Evolutionary conservation across 2,329 filamentous ascomycete species (phyloP), one percentile per base, ranked within the genome.

Genomic region (Arthrinium puccinioides): DNA sequence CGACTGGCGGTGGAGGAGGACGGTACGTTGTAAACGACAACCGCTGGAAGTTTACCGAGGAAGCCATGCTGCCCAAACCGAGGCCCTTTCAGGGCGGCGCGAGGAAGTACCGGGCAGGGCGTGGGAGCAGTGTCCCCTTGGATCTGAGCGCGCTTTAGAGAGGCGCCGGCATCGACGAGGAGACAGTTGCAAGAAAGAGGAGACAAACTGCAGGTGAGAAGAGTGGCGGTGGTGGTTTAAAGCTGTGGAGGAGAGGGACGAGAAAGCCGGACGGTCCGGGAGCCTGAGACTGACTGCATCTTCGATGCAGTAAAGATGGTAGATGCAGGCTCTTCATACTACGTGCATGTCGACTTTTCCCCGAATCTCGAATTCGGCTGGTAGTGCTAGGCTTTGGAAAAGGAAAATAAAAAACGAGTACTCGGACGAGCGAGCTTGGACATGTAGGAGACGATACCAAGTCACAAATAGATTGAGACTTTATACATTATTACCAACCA

Each of bases 61-160:
- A 96, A 51, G 75, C 72, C 24, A 72, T 85, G 49, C 71, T 97
- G 32, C 90, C 92, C 0, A 90, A 88, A 50, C 90, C 90, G 16
- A 74, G 90, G 52, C 79, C 84, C 2, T 96, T 94, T 54, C 63
- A 70, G 2, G 84, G 83, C n/a, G 79, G 76, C 4, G 64, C 73
- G 15, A 88, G 84, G 57, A 79, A 78, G 56, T 98, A 97, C 61
- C 74, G 90, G 44, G 92, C 92, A 24, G 92, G 92, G 8, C 76
- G 90, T 55, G 90, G 88, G 21, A 96, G 88, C 64, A 96, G 86
- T 67, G 89, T 97, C 48, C 92, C 92, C 21, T 67, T 97, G 50
- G 87, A 97, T 66, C 62, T 98, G 55, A 77, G 69, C 47, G 68
- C 72, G 11, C 70, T 83, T 31, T 64, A 57, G 52, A 36, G 15